Percentiles rank a stretch among this genome's conserved stretches.
Conservation (phyloP, 441 rosid species). For the Croton laevigatus region DNA sequence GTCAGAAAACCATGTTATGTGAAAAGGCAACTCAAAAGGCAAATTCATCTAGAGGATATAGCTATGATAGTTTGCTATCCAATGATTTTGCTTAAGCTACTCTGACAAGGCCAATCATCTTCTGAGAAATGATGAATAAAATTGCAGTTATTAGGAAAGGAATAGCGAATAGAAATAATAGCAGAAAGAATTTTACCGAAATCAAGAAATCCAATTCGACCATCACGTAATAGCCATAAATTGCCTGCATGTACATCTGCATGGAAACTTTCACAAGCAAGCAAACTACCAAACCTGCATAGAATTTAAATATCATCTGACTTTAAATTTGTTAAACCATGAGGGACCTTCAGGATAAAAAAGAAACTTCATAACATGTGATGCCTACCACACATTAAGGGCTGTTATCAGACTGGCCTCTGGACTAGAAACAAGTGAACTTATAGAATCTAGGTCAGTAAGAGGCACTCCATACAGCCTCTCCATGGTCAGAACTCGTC, state of each 20-base stretch:
- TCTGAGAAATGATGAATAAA: not conserved
- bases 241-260: constrained; percentile 99
- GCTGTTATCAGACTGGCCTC: constrained; percentile 94
- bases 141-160: constrained; percentile 5
- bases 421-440: constrained; percentile 84
- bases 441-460: constrained; percentile 91
- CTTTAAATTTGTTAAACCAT: constrained; percentile 6
- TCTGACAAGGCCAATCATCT: not conserved
- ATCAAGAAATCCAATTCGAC: constrained; percentile 98
- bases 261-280: constrained; percentile 94
- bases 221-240: constrained; percentile 93
- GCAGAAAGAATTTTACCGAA: constrained; percentile 55
- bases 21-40: not conserved
- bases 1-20: not conserved
- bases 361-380: constrained; percentile 8
- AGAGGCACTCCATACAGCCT: constrained; percentile 99
- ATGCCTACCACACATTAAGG: constrained; percentile 87
- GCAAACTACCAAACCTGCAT: constrained; percentile 96
- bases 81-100: not conserved
- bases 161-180: constrained; percentile 11
- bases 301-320: constrained; percentile 8
- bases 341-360: not conserved
- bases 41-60: not conserved
- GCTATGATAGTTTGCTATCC: not conserved
- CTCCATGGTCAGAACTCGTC: constrained; percentile 91